Conservation (phyloP, 2,329 filamentous ascomycete species). For the Beauveria bassiana region DNA sequence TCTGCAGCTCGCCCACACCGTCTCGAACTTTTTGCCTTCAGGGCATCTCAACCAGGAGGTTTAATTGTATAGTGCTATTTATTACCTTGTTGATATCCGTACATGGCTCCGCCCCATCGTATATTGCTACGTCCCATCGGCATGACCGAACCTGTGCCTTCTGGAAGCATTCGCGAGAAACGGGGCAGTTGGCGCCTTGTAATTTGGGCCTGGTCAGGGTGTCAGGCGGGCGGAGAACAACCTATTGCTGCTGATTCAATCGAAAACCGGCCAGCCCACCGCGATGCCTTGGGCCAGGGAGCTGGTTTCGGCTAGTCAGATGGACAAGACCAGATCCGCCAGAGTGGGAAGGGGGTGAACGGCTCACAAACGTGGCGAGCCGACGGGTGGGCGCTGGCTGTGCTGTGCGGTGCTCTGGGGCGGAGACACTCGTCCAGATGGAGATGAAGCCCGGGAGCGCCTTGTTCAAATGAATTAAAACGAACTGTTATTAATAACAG, state of each 20-base stretch:
- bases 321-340: neutral
- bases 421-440: neutral
- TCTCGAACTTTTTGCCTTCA: neutral
- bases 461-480: neutral
- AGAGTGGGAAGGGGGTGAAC: neutral
- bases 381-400: neutral
- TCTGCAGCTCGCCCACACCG: neutral
- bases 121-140: conserved; percentile 3
- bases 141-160: conserved; percentile 1
- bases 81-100: no score
- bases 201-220: neutral
- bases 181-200: neutral
- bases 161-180: neutral
- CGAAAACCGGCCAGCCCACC: neutral
- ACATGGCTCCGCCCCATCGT: neutral
- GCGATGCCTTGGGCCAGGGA: neutral
- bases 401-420: neutral
- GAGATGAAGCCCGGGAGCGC: neutral
- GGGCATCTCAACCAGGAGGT: no score
- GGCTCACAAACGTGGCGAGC: neutral
- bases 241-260: neutral
- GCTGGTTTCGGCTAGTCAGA: neutral
- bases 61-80: no score
- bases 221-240: no score
- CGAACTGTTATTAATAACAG: neutral